A percentile compares a stretch with the other conserved stretches of the same genome.
Evolutionary conservation across 78 protist genomes (phyloP).

Genomic region (Isochrysis galbana): DNA sequence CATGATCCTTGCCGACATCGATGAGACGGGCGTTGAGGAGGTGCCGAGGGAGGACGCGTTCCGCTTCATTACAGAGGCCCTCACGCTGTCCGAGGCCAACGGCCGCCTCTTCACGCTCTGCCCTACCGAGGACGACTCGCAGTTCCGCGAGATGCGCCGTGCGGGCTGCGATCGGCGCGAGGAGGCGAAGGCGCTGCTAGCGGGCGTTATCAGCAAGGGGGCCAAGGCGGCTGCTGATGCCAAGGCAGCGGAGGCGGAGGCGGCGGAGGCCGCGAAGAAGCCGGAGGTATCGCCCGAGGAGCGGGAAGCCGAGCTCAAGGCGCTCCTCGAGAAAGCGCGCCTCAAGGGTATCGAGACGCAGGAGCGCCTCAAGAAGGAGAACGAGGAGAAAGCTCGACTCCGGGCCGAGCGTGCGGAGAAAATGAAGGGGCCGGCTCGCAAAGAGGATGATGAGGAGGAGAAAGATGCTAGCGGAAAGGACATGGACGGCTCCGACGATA

Average conservation of each 20-base stretch:
- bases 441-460: neutral
- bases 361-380: neutral
- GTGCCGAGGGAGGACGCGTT: neutral
- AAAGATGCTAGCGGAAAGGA: neutral
- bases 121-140: neutral
- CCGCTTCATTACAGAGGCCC: neutral
- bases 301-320: neutral
- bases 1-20: neutral
- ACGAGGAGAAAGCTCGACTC: neutral
- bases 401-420: neutral
- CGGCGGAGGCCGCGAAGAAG: neutral
- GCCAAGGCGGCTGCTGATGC: neutral
- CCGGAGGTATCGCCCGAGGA: neutral
- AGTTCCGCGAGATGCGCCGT: conserved; percentile 2
- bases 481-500: neutral
- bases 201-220: neutral
- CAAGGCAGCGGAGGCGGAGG: neutral
- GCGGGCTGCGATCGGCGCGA: neutral
- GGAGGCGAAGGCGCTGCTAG: conserved; percentile 1
- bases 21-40: neutral
- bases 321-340: neutral
- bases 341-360: neutral
- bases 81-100: neutral
- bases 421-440: neutral
- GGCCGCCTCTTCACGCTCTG: neutral